Base-by-base conservation (phyloP, 2,329 filamentous ascomycete genomes). In the Pseudocercospora fijiensis region DNA sequence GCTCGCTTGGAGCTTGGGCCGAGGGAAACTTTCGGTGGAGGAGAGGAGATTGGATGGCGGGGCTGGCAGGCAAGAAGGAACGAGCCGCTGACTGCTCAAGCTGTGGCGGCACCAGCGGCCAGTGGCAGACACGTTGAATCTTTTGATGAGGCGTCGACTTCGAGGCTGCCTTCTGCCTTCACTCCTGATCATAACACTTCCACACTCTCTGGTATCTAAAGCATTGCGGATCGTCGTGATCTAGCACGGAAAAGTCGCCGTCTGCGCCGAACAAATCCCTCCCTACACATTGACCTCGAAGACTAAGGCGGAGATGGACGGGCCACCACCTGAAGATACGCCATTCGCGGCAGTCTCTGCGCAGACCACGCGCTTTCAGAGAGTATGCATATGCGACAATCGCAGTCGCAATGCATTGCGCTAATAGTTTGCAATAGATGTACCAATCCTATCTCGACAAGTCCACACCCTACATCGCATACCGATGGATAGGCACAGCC, bases 371-470 rank as follows among this genome's bases (percentile, higher is more conserved):
- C 88, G 84, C 76, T 80, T 90, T 71, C 85, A 88, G 79, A 85
- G 88, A 79, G 90, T 93, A 80, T 72, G 87, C 43, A 58, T 6
- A 53, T 11, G 18, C 28, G 18, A 28, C n/a, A 18, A 37, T 20
- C 13, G 41, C 18, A 43, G 24, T 16, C 24, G 22, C 47, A 8
- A 24, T 52, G 11, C 20, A 52, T 26, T 33, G 28, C 47, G 41
- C 60, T 64, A 26, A 66, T 30, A 16, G 9, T 43, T 11, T 27
- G 20, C 26, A 37, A 30, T 78, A 97, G 92, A 86, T 92, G 83
- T 98, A 96, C 78, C 95, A 99, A 88, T 85, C 91, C 62, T 91
- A 95, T 68, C 88, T 99, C 70, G 95, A 99, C 80, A 90, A 92
- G 80, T 94, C 90, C 58, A 98, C 94, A 9, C 95, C 95, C 13